phyloP scores from a whole-genome alignment of 371 early-diverging fungal species.

The Mucor plumbeus region DNA sequence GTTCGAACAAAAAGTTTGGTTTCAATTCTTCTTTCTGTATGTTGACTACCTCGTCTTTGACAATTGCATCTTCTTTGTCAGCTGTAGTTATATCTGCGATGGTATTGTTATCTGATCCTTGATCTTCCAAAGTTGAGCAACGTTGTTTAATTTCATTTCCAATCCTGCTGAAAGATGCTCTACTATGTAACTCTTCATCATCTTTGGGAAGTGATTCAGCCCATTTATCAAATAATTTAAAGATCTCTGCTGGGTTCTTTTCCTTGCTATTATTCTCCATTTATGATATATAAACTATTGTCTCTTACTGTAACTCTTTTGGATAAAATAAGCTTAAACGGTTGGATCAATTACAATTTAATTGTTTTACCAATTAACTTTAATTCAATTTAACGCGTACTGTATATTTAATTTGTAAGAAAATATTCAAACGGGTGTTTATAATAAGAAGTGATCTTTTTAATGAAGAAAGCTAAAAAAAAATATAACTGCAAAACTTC shows the following conservation, averaged over 20 bases:
- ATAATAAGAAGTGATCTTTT: neutral
- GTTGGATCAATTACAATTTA: neutral
- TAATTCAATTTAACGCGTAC: neutral
- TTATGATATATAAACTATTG: no score
- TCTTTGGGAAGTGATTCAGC: neutral
- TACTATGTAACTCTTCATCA: neutral
- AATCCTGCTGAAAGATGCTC: neutral
- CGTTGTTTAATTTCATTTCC: slow-evolving; percentile 9
- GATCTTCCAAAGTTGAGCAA: neutral
- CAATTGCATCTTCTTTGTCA: no score
- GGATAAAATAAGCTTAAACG: neutral
- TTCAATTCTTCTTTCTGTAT: slow-evolving; percentile 7
- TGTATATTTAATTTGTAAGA: neutral
- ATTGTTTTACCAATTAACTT: neutral
- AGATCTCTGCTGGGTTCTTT: neutral
- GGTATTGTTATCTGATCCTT: neutral
- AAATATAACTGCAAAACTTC: neutral
- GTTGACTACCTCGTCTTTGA: neutral
- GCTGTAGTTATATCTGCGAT: neutral
- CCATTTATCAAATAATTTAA: slow-evolving; percentile 3
- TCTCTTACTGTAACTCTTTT: neutral
- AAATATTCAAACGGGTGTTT: neutral
- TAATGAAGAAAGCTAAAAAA: neutral
- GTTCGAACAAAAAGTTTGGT: slow-evolving; percentile 21
- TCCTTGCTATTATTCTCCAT: neutral